Evolutionary conservation across 2,329 filamentous ascomycete species (phyloP).

Genomic region (Bipolaris oryzae): DNA sequence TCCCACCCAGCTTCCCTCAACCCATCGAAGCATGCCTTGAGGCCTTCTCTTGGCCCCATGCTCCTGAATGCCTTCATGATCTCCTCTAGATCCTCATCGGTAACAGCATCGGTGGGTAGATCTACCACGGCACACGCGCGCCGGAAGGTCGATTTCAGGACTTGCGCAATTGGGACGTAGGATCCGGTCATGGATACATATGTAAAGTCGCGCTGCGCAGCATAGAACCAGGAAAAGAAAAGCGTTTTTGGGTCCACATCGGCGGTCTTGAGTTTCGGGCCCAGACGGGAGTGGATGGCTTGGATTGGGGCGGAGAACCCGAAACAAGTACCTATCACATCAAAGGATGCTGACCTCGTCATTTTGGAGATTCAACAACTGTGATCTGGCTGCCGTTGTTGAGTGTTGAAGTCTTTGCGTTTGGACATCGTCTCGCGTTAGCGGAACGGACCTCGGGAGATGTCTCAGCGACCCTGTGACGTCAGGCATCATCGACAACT

Average conservation of each 20-base stretch:
- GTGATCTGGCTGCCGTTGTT: background rate
- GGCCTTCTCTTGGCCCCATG: slow-evolving; percentile 26
- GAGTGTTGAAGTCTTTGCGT: background rate
- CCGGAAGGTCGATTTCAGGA: slow-evolving; percentile 26
- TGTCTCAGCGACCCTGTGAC: slow-evolving; percentile 11
- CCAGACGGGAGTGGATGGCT: slow-evolving; percentile 25
- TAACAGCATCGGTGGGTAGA: slow-evolving; percentile 22
- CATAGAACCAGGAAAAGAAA: slow-evolving; percentile 39
- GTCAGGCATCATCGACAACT: slow-evolving; percentile 2
- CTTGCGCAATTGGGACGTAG: slow-evolving; percentile 32
- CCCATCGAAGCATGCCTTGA: slow-evolving; percentile 32
- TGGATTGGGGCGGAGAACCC: slow-evolving; percentile 25
- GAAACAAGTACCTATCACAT: slow-evolving; percentile 37
- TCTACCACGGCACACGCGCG: slow-evolving; percentile 30
- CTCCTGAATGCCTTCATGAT: slow-evolving; percentile 32
- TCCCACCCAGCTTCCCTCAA: slow-evolving; percentile 27
- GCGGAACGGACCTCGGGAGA: background rate
- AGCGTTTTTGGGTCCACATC: slow-evolving; percentile 28
- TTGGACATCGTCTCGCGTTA: background rate
- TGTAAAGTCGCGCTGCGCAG: slow-evolving; percentile 36
- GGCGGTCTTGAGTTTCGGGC: slow-evolving; percentile 18
- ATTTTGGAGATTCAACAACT: slow-evolving; percentile 1
- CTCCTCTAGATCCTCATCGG: slow-evolving; percentile 23
- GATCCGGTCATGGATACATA: slow-evolving; percentile 25
- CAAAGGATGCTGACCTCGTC: slow-evolving; percentile 32